A percentile compares a stretch with the other conserved stretches of the same genome.
phyloP scores from a whole-genome alignment of 345 rosid genomes.

The Cardamine chenopodiifolia region DNA sequence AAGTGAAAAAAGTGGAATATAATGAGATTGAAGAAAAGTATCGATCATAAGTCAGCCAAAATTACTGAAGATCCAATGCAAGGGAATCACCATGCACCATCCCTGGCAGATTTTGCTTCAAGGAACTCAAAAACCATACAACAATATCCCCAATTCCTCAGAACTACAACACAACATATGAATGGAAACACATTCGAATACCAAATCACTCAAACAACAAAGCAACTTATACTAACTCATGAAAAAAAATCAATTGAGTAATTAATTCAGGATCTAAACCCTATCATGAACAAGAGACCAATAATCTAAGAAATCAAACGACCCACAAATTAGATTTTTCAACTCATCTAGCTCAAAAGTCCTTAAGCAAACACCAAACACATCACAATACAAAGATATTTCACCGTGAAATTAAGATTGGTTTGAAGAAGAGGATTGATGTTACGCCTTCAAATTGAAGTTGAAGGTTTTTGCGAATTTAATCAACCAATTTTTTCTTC shows the following conservation, averaged over 20 bases:
- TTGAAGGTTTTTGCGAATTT: no score
- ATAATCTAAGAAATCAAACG: no score
- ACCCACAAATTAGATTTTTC: background rate
- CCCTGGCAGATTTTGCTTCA: constrained; percentile 90
- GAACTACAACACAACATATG: constrained; percentile 20
- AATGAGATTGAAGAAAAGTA: constrained; percentile 16
- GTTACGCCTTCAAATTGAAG: no score
- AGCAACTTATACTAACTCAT: no score
- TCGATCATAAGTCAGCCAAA: constrained; percentile 14
- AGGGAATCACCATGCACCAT: constrained; percentile 90
- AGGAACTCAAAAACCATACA: constrained; percentile 9
- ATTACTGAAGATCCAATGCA: constrained; percentile 13
- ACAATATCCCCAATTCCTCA: background rate
- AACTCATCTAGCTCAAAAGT: constrained; percentile 5
- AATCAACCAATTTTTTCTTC: no score
- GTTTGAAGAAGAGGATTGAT: no score
- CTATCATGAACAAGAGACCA: constrained; percentile 17
- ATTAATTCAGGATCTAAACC: constrained; percentile 19
- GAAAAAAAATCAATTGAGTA: no score
- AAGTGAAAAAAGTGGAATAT: constrained; percentile 1
- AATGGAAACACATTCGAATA: no score
- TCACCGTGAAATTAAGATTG: no score
- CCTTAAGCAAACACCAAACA: background rate
- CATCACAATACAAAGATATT: constrained; percentile 8
- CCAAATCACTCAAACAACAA: no score